phyloP scores from a whole-genome alignment of 2,329 filamentous ascomycete genomes.

The Pseudomassariella vexata region DNA sequence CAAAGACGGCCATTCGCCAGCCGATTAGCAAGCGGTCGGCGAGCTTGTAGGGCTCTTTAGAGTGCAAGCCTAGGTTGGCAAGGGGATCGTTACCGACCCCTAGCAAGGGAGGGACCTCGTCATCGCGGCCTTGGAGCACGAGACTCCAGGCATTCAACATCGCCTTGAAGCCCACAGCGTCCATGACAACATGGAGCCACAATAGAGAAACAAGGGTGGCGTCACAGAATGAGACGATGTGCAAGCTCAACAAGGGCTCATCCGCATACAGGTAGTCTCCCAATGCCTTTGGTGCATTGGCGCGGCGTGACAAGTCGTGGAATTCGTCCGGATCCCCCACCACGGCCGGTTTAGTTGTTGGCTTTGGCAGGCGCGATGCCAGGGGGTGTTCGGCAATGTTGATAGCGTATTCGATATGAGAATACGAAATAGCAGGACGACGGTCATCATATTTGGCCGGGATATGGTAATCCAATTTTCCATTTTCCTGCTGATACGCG shows the following conservation, averaged over 20 bases:
- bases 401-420: conserved; percentile 28
- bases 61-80: conserved; percentile 14
- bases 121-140: conserved; percentile 35
- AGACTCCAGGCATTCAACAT: conserved; percentile 40
- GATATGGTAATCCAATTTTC: conserved; percentile 34
- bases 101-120: conserved; percentile 30
- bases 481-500: conserved; percentile 11
- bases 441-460: conserved; percentile 28
- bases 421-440: conserved; percentile 35
- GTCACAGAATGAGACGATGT: conserved; percentile 42
- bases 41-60: conserved; percentile 21
- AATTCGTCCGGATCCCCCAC: conserved; percentile 20
- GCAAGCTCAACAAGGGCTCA: conserved; percentile 38
- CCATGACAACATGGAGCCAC: conserved; percentile 42
- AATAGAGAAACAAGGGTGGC: conserved; percentile 41
- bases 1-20: conserved; percentile 14
- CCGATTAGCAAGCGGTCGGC: conserved; percentile 19
- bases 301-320: conserved; percentile 15
- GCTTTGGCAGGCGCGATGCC: conserved; percentile 28
- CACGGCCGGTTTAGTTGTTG: conserved; percentile 21
- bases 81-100: conserved; percentile 22
- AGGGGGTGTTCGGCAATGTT: conserved; percentile 34
- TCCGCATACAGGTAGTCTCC: conserved; percentile 35
- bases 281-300: conserved; percentile 21
- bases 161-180: conserved; percentile 35